phyloP scores from a whole-genome alignment of 306 rosid species.

The Cicer pinnatifidum region DNA sequence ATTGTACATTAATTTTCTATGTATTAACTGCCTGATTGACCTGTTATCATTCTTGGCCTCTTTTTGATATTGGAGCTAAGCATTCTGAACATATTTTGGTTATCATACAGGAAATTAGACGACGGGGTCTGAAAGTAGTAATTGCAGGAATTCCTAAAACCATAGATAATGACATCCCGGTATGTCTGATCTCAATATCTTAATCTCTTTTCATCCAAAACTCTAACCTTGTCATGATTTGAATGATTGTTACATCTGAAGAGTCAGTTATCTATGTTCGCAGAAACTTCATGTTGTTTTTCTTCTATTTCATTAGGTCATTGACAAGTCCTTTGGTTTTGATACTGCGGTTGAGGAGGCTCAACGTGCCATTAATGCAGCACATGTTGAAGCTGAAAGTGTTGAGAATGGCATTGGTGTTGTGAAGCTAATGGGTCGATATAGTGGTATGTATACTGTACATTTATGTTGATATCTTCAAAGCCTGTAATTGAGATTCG shows the following conservation, averaged over 20 bases:
- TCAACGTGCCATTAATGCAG: conserved; percentile 95
- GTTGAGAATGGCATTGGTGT: conserved; percentile 84
- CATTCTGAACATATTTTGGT: conserved; percentile 38
- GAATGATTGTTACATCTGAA: conserved; percentile 36
- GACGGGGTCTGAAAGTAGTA: conserved; percentile 83
- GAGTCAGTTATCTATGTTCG: conserved; percentile 45
- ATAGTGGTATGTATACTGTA: conserved; percentile 68
- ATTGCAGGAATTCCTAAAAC: conserved; percentile 95
- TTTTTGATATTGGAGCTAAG: conserved; percentile 24
- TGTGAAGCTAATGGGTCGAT: conserved; percentile 93
- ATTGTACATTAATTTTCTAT: not conserved
- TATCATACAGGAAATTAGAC: conserved; percentile 74
- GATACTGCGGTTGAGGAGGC: conserved; percentile 97
- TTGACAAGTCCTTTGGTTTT: conserved; percentile 91
- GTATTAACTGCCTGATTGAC: conserved; percentile 25
- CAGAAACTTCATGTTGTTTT: conserved; percentile 41
- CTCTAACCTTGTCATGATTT: conserved; percentile 19
- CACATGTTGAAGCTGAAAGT: conserved; percentile 91
- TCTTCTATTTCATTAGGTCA: conserved; percentile 61
- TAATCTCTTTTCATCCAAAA: conserved; percentile 13
- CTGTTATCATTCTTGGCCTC: conserved; percentile 28
- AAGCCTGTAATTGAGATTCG: conserved; percentile 23
- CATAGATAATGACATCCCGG: conserved; percentile 95
- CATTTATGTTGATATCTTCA: conserved; percentile 35
- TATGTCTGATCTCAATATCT: conserved; percentile 45